Percentiles rank a stretch among this genome's conserved stretches.
Conservation (phyloP, 352 stramenopile genomes). For the Globisporangium alternatum region DNA sequence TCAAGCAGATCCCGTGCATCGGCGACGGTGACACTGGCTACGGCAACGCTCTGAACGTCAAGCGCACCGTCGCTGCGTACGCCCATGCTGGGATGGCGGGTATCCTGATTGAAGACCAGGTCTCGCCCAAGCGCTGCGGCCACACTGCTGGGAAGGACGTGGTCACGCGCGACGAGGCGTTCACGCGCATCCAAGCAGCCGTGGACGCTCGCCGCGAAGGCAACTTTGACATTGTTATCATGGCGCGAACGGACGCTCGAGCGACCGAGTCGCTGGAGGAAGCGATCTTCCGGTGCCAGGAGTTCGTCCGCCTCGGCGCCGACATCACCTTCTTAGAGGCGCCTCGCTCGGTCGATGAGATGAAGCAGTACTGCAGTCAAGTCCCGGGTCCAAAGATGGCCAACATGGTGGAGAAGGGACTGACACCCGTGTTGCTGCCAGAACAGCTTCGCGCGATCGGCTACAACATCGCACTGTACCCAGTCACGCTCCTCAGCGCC, state of each 20-base stretch:
- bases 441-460: constrained; percentile 88
- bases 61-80: constrained; percentile 90
- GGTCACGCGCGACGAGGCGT: constrained; percentile 82
- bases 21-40: constrained; percentile 91
- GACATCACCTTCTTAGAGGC: constrained; percentile 97
- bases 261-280: constrained; percentile 89
- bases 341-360: constrained; percentile 88
- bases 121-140: constrained; percentile 91
- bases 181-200: constrained; percentile 81
- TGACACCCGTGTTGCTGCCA: constrained; percentile 89
- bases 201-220: constrained; percentile 88
- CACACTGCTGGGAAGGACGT: constrained; percentile 91
- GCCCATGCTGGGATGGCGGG: constrained; percentile 88
- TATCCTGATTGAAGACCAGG: constrained; percentile 95
- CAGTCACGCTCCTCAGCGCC: constrained; percentile 91
- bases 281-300: constrained; percentile 89
- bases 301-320: constrained; percentile 88
- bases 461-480: constrained; percentile 93
- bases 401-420: constrained; percentile 87
- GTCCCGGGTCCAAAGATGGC: constrained; percentile 90
- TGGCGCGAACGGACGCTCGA: constrained; percentile 92
- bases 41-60: constrained; percentile 93
- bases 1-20: constrained; percentile 59
- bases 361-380: constrained; percentile 87
- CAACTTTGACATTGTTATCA: constrained; percentile 90